phyloP scores from a whole-genome alignment of 768 basidiomycete species.

The Leccinellum albellum region DNA sequence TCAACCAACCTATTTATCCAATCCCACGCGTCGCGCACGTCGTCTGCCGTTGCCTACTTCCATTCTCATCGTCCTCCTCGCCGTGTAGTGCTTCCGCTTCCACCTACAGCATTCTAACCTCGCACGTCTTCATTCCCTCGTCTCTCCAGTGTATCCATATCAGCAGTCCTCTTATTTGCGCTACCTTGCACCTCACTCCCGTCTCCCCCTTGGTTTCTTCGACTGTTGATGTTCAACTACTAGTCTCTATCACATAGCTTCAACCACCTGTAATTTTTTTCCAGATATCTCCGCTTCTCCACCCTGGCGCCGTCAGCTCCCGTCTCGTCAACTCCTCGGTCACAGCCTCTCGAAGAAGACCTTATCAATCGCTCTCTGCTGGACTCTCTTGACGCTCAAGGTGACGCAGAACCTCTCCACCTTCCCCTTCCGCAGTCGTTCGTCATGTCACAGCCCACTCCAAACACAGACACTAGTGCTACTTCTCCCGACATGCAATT shows the following conservation, averaged over 20 bases:
- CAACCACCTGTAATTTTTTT: conserved; percentile 30
- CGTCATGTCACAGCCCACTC: conserved; percentile 44
- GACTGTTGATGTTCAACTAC: conserved; percentile 44
- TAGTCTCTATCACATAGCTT: conserved; percentile 29
- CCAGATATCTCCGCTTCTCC: conserved; percentile 27
- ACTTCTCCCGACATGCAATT: conserved; percentile 53
- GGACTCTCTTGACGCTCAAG: conserved; percentile 79
- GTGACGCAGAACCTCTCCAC: conserved; percentile 67
- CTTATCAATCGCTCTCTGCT: conserved; percentile 82
- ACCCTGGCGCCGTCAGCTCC: conserved; percentile 50
- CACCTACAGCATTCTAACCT: conserved; percentile 28
- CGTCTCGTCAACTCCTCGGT: conserved; percentile 29
- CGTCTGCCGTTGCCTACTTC: conserved; percentile 27
- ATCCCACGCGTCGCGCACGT: conserved; percentile 48
- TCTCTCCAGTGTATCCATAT: conserved; percentile 43
- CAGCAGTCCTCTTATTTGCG: conserved; percentile 34
- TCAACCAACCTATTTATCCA: conserved; percentile 33
- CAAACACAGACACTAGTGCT: conserved; percentile 49
- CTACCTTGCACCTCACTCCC: conserved; percentile 30
- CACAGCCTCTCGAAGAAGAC: conserved; percentile 55
- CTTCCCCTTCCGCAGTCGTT: conserved; percentile 33
- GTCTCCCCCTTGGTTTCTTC: conserved; percentile 26
- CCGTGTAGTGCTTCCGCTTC: conserved; percentile 26
- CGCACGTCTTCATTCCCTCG: conserved; percentile 24
- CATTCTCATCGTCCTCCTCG: conserved; percentile 22